Percentiles rank a stretch among this genome's conserved stretches.
Evolutionary conservation across 1,284 basidiomycete species (phyloP).

Genomic region (Baeospora myosura): DNA sequence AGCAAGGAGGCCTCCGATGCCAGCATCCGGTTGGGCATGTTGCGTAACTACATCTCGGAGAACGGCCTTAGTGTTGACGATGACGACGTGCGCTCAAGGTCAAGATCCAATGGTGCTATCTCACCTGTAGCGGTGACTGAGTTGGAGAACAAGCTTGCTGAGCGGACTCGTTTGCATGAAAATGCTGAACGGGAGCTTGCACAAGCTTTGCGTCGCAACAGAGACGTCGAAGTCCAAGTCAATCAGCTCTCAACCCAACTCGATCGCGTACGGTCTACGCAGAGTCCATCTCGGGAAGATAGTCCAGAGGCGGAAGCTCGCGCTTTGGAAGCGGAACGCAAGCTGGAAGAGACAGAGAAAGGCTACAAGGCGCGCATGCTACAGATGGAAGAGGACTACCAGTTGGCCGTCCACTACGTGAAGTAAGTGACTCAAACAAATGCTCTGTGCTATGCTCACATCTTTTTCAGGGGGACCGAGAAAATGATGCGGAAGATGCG

Average conservation of each 20-base stretch:
- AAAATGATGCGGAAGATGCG: conserved; percentile 99
- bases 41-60: conserved; percentile 85
- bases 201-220: conserved; percentile 53
- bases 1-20: conserved; percentile 66
- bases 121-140: conserved; percentile 54
- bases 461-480: conserved; percentile 78
- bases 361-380: conserved; percentile 68
- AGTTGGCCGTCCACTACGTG: conserved; percentile 85
- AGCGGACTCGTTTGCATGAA: conserved; percentile 67
- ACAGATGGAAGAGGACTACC: conserved; percentile 93
- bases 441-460: conserved; percentile 15
- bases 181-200: conserved; percentile 67
- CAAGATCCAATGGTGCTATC: conserved; percentile 33
- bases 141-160: conserved; percentile 69
- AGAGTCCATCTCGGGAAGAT: conserved; percentile 36
- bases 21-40: conserved; percentile 70
- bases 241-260: conserved; percentile 59
- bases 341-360: conserved; percentile 73
- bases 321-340: conserved; percentile 61
- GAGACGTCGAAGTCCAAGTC: conserved; percentile 68
- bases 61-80: conserved; percentile 77
- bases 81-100: conserved; percentile 46
- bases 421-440: conserved; percentile 57
- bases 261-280: conserved; percentile 50
- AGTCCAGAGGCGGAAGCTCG: conserved; percentile 46